phyloP scores from a whole-genome alignment of 345 rosid genomes.

The Trapa bicornis region DNA sequence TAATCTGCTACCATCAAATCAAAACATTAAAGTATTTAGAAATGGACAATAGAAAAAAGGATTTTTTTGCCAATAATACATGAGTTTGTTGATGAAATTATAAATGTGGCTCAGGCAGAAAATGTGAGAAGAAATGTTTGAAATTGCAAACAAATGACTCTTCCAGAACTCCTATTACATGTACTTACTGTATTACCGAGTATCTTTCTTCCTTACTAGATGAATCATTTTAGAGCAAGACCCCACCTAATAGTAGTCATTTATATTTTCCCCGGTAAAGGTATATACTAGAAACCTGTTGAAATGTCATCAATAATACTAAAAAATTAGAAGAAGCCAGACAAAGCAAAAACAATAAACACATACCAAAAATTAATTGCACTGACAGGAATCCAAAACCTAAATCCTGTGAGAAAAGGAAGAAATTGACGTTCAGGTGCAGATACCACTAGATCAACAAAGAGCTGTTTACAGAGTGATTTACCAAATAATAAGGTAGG shows the following conservation, averaged over 20 bases:
- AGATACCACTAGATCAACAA: conserved; percentile 5
- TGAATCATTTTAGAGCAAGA: neutral
- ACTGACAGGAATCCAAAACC: conserved; percentile 97
- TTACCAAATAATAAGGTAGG: conserved; percentile 69
- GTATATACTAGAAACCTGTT: neutral
- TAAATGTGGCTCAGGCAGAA: neutral
- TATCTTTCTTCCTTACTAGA: neutral
- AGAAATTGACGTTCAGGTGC: neutral
- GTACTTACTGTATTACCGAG: neutral
- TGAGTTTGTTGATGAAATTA: neutral
- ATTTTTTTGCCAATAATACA: neutral
- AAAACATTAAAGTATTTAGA: neutral
- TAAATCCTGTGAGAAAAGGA: conserved; percentile 49
- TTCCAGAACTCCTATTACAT: neutral
- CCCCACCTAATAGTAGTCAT: neutral
- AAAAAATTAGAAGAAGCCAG: neutral
- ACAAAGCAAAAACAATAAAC: neutral
- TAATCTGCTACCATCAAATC: neutral
- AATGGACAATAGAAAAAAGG: neutral
- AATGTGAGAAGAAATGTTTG: neutral
- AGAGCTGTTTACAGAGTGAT: conserved; percentile 8
- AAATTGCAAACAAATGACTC: neutral
- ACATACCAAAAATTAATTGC: conserved; percentile 64
- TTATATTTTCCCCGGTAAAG: neutral
- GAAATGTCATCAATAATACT: neutral